Base-by-base conservation (phyloP, 1,284 basidiomycete genomes). In the Mycena citricolor region DNA sequence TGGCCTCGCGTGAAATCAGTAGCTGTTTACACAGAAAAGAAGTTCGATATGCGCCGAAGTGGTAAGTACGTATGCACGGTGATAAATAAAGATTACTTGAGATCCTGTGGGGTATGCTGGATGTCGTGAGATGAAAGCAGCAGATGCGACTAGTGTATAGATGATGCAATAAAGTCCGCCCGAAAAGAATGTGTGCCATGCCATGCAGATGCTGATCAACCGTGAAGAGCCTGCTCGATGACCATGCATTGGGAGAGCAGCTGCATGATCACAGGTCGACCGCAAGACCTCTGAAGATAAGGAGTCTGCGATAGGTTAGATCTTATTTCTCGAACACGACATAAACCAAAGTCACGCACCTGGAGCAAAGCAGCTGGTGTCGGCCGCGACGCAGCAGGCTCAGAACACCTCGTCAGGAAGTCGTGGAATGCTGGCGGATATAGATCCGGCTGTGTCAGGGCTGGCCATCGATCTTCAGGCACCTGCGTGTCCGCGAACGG, bases 351-450 rank as follows among this genome's bases (percentile, higher is more conserved):
- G 23, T 33, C 32, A 71, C 79, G 21, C 47, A 87, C 86, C 63
- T 79, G 79, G 19, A 79, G 61, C 39, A 90, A 60, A 34, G 80
- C 79, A 28, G 62, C 66, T 14, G 86, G 71, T 45, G 67, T 63
- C n/a, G 83, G 82, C 54, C 86, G 70, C 39, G 65, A 66, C 3
- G 65, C 63, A 24, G 74, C 70, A 26, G 81, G 77, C 42, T 81
- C 72, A 17, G 83, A 86, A 58, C 86, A 89, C 46, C 75, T 57
- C 40, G 68, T 66, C 56, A 90, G 65, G 63, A 90, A 89, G 36
- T 86, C 83, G 58, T 86, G 83, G 61, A 89, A 85, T 32, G 74
- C 70, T 47, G 77, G 77, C 52, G 85, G 83, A 57, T 76, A 85
- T 4, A 76, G 62, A 39, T 81, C 74, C 6, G 81, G 74, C 25